phyloP scores from a whole-genome alignment of 2,329 filamentous ascomycete species.

The Verruconis gallopava region DNA sequence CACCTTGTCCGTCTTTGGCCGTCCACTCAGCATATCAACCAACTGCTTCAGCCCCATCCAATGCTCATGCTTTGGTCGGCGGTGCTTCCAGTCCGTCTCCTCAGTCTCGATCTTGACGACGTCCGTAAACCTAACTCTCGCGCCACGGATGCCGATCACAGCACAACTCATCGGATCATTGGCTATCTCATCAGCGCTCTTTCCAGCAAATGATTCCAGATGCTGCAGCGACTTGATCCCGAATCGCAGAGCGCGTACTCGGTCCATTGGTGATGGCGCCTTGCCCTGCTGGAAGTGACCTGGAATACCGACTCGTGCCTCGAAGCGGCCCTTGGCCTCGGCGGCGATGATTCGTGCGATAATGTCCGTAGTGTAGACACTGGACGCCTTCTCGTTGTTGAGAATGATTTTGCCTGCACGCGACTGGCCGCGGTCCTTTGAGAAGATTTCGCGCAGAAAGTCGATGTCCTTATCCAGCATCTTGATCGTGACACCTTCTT shows the following conservation, averaged over 20 bases:
- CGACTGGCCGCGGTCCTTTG: slow-evolving; percentile 72
- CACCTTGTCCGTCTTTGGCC: neutral
- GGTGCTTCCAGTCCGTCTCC: slow-evolving; percentile 87
- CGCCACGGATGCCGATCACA: slow-evolving; percentile 88
- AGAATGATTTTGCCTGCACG: slow-evolving; percentile 82
- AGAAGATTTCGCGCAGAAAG: slow-evolving; percentile 75
- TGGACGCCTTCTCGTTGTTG: slow-evolving; percentile 89
- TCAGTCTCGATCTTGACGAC: slow-evolving; percentile 70
- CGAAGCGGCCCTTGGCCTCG: slow-evolving; percentile 83
- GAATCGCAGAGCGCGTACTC: slow-evolving; percentile 78
- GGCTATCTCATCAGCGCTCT: slow-evolving; percentile 53
- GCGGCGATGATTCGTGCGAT: slow-evolving; percentile 94
- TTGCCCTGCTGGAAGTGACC: slow-evolving; percentile 93
- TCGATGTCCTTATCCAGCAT: slow-evolving; percentile 87
- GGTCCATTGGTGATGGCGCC: slow-evolving; percentile 89
- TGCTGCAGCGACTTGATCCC: slow-evolving; percentile 92
- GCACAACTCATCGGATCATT: slow-evolving; percentile 59
- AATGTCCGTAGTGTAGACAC: slow-evolving; percentile 80
- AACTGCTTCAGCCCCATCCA: slow-evolving; percentile 72
- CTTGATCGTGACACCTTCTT: slow-evolving; percentile 86
- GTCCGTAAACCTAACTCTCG: slow-evolving; percentile 73
- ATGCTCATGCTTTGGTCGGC: slow-evolving; percentile 71
- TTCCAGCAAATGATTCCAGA: slow-evolving; percentile 62
- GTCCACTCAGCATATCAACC: slow-evolving; percentile 71
- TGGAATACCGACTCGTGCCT: slow-evolving; percentile 80